These are phyloP conservation scores for Zymoseptoria ardabiliae DNA, from an alignment of 2,329 filamentous ascomycete genomes.

Conservation along the genomic window DNA sequence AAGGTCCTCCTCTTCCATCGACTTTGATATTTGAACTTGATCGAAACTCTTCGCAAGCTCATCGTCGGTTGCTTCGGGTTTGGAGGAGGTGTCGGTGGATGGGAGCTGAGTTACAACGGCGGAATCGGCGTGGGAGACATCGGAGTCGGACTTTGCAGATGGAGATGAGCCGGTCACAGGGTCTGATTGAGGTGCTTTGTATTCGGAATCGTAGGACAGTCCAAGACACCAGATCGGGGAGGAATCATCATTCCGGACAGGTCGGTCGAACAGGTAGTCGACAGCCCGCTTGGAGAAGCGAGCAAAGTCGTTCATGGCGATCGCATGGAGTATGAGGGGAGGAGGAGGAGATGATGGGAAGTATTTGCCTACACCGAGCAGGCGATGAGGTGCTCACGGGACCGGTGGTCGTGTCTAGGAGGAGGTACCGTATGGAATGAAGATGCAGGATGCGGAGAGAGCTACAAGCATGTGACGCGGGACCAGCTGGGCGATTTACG, in stretches of 20 bases:
- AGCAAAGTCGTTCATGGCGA: conserved; percentile 62
- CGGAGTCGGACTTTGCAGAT: conserved; percentile 24
- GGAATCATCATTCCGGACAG: conserved; percentile 71
- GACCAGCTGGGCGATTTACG: background rate
- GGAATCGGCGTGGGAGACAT: conserved; percentile 27
- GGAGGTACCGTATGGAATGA: background rate
- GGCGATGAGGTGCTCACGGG: background rate
- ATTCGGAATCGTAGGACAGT: conserved; percentile 41
- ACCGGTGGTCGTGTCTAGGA: background rate
- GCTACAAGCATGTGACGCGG: background rate
- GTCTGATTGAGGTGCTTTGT: conserved; percentile 12
- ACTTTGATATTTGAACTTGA: conserved; percentile 22
- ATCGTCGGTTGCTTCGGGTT: conserved; percentile 15
- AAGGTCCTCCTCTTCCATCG: conserved; percentile 30
- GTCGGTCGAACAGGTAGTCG: conserved; percentile 86
- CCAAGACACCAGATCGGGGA: conserved; percentile 80
- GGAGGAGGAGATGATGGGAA: background rate
- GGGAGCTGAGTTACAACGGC: conserved; percentile 22
- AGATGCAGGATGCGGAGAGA: background rate
- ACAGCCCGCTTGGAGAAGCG: conserved; percentile 71
- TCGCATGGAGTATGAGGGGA: background rate
- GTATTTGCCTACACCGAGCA: background rate
- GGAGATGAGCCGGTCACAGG: conserved; percentile 22
- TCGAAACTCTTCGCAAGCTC: conserved; percentile 23
- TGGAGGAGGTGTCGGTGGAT: conserved; percentile 1